phyloP scores from a whole-genome alignment of 768 basidiomycete species.

The Crassisporium funariophilum region DNA sequence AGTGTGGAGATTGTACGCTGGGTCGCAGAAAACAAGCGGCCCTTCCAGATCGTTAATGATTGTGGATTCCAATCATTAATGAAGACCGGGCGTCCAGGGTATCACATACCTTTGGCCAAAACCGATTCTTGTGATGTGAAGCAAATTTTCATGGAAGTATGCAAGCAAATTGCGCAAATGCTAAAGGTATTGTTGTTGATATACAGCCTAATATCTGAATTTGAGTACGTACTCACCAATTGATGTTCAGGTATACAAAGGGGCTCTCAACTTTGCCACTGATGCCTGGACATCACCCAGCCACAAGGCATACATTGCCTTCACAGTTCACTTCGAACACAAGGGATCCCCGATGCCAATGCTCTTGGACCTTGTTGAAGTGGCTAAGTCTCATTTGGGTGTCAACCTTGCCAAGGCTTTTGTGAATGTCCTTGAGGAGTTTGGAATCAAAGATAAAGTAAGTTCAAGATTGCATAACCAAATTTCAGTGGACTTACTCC shows the following conservation, averaged over 20 bases:
- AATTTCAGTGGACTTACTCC: too few relatives aligned
- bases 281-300: not conserved
- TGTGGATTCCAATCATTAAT: conserved; percentile 3
- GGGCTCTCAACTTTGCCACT: conserved; percentile 23
- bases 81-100: too few relatives aligned
- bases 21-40: conserved; percentile 6
- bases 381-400: conserved; percentile 9
- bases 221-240: not conserved
- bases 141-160: not conserved
- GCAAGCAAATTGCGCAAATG: conserved; percentile 2
- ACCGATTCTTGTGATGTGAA: conserved; percentile 6
- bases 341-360: not conserved
- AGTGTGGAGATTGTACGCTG: conserved; percentile 8
- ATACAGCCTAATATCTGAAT: not conserved
- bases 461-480: too few relatives aligned
- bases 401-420: too few relatives aligned
- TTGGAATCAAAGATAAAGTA: too few relatives aligned
- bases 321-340: conserved; percentile 3
- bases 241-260: conserved; percentile 17
- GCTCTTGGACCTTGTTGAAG: conserved; percentile 7
- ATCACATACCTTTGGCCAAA: not conserved
- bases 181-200: conserved; percentile 3
- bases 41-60: conserved; percentile 10
- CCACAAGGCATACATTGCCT: not conserved
- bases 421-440: too few relatives aligned